Percentiles rank a stretch among this genome's conserved stretches.
Conservation (phyloP, 148 eudicot species). For the Camellia lanceoleosa region DNA sequence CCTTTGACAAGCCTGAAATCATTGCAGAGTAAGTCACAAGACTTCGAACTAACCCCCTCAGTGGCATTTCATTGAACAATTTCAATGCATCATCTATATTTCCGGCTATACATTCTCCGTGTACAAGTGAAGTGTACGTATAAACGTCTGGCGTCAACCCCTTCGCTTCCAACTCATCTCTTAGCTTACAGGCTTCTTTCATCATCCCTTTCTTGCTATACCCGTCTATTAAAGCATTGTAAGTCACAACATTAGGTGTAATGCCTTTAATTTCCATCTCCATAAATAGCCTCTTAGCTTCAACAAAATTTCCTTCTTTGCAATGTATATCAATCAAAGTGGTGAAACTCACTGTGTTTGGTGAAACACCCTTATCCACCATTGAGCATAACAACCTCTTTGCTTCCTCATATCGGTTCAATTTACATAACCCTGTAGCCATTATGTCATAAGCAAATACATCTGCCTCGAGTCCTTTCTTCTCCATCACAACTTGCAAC, state of each 20-base stretch:
- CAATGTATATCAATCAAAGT: conserved; percentile 65
- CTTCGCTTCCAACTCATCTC: conserved; percentile 52
- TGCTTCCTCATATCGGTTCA: conserved; percentile 70
- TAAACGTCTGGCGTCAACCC: conserved; percentile 62
- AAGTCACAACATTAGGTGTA: conserved; percentile 63
- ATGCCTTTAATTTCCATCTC: conserved; percentile 64
- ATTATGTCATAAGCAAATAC: conserved; percentile 53
- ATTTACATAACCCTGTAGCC: conserved; percentile 59
- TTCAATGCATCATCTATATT: conserved; percentile 53
- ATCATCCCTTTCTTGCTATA: conserved; percentile 61
- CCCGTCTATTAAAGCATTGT: conserved; percentile 69
- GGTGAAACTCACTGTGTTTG: conserved; percentile 53
- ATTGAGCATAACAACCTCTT: conserved; percentile 51
- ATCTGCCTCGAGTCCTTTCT: conserved; percentile 62
- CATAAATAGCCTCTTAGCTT: conserved; percentile 54
- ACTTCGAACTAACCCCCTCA: conserved; percentile 39
- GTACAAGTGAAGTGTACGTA: conserved; percentile 70
- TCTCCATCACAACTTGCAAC: conserved; percentile 58
- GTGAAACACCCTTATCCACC: conserved; percentile 61
- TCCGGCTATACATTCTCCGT: conserved; percentile 68
- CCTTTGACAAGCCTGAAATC: conserved; percentile 73
- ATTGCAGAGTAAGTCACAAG: conserved; percentile 61
- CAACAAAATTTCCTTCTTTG: conserved; percentile 71
- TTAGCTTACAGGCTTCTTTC: conserved; percentile 58
- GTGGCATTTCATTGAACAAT: conserved; percentile 64